phyloP scores from a whole-genome alignment of 2,329 filamentous ascomycete genomes.

The Cladosporium sp. region DNA sequence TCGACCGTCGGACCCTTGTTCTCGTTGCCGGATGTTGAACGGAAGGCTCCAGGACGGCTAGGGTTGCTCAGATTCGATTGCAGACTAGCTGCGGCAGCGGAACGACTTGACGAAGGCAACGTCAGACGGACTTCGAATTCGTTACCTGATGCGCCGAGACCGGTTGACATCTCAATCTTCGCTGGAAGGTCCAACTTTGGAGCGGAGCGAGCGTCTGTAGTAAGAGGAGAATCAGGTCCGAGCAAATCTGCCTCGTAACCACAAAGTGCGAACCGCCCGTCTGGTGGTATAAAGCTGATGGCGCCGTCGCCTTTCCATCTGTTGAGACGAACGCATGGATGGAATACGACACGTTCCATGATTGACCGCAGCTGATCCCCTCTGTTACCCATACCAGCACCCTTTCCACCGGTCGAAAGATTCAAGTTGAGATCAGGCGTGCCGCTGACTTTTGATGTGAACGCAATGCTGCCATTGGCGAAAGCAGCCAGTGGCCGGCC shows the following conservation, averaged over 20 bases:
- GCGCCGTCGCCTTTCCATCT: constrained; percentile 86
- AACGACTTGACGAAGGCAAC: constrained; percentile 14
- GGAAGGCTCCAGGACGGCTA: constrained; percentile 21
- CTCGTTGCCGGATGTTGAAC: constrained; percentile 19
- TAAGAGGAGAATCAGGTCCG: constrained; percentile 53
- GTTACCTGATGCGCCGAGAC: constrained; percentile 65
- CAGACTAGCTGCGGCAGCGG: constrained; percentile 25
- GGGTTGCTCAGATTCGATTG: constrained; percentile 24
- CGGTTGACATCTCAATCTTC: constrained; percentile 73
- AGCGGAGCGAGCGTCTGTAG: constrained; percentile 22
- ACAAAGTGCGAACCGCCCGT: constrained; percentile 87
- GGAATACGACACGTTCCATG: constrained; percentile 87
- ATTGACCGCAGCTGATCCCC: constrained; percentile 41
- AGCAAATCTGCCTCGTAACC: constrained; percentile 92
- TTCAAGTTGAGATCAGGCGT: constrained; percentile 83
- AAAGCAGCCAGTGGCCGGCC: constrained; percentile 82
- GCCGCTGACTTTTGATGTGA: constrained; percentile 91
- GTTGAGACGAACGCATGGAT: constrained; percentile 88
- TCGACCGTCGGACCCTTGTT: constrained; percentile 52
- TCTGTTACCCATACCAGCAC: constrained; percentile 61
- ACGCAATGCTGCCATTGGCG: constrained; percentile 86
- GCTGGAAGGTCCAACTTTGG: constrained; percentile 76
- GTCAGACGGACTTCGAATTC: constrained; percentile 81
- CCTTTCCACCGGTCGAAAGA: constrained; percentile 75
- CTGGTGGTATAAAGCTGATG: constrained; percentile 91